Evolutionary conservation across 768 basidiomycete species (phyloP), one percentile per base, ranked within the genome.

Genomic region (Sarcomyxa edulis): DNA sequence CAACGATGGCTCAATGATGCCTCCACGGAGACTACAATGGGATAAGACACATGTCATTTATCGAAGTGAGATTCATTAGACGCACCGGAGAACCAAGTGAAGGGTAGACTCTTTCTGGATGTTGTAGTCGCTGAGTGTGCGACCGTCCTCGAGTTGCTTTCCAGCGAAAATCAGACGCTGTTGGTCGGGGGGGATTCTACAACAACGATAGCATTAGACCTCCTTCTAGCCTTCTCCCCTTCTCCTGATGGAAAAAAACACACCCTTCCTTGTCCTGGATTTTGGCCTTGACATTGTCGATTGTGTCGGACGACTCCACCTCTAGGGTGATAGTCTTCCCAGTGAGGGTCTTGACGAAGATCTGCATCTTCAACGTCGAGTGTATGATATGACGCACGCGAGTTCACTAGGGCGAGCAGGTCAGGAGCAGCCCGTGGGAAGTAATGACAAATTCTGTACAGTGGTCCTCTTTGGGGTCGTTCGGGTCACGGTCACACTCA

Each of bases 81-180:
- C 81, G 57, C 45, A 88, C 88, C 91, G 90, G 63, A 95, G 90
- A 50, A 97, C 93, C 53, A 97, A 73, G 69, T 98, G 94, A 50
- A 98, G 88, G 19, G 94, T 98, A 15, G 91, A 94, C 66, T 97
- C 94, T 69, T 94, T 93, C 71, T 94, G 92, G 58, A 95, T 96
- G 72, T 95, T 95, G 75, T 95, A 97, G 68, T 98, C 95, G 50
- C 78, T 85, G 30, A 97, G 72, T 6, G 94, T 97, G 52, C 95
- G 87, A 32, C 95, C 95, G 63, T 98, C 95, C 67, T 98, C 95
- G 43, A 97, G 81, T 65, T 97, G 95, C 77, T 98, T 98, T 38
- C 95, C 95, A 43, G 95, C 95, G 50, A 97, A 92, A 64, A 94
- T 96, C 46, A 96, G 74, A 43, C 92, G 84, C 57, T 96, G 92